Percentiles rank a stretch among this genome's conserved stretches.
Evolutionary conservation across 177 flowering plant genomes (phyloP).

Genomic region (Telopea speciosissima): DNA sequence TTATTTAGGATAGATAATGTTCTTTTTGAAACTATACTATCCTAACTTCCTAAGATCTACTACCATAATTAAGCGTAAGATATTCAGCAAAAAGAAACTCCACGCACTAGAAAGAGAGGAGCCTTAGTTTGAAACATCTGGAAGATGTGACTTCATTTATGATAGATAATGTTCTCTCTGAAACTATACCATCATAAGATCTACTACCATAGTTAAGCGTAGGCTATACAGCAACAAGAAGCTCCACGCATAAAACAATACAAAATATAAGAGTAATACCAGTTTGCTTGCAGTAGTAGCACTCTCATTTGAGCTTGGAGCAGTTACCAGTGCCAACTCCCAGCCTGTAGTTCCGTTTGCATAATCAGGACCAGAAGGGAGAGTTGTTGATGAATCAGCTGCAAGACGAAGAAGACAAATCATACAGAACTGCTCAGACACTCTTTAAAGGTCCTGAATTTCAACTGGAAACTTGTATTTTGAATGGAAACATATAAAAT

Average conservation of each 20-base stretch:
- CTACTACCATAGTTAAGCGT: not conserved
- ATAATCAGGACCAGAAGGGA: constrained; percentile 27
- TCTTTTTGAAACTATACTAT: not conserved
- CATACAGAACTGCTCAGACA: not conserved
- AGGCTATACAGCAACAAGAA: not conserved
- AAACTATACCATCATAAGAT: not conserved
- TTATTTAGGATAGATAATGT: not conserved
- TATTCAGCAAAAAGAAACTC: not conserved
- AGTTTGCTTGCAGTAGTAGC: constrained; percentile 66
- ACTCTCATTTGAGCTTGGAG: constrained; percentile 85
- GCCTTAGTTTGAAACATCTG: not conserved
- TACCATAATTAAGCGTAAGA: too few relatives aligned
- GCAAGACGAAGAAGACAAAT: constrained; percentile 13
- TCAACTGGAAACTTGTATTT: not conserved
- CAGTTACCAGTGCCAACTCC: constrained; percentile 96
- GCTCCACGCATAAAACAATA: not conserved
- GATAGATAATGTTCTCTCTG: not conserved
- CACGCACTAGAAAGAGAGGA: too few relatives aligned
- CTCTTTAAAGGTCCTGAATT: not conserved
- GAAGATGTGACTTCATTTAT: not conserved
- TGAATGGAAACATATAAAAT: too few relatives aligned
- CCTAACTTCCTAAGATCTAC: not conserved
- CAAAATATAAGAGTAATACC: constrained; percentile 35
- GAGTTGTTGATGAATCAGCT: constrained; percentile 38
- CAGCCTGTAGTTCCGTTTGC: constrained; percentile 74